Evolutionary conservation across 768 basidiomycete species (phyloP), one percentile per base, ranked within the genome.

Genomic region (Tubosaeta sp.): DNA sequence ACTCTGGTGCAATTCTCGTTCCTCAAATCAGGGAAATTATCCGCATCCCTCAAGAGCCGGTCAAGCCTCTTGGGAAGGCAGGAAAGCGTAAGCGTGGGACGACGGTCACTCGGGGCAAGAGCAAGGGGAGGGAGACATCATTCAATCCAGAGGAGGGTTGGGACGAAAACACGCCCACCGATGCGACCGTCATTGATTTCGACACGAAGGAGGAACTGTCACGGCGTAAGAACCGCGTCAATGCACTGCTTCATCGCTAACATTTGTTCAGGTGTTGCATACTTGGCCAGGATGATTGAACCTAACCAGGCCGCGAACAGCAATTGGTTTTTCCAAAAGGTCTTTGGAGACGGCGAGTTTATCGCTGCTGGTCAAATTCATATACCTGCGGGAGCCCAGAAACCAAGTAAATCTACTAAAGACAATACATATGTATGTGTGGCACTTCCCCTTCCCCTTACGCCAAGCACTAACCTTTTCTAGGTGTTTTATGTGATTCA

Each of bases 321-420:
- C 47, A 76, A 77, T 11, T 98, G 94, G 84, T 76, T 75, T 22
- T 99, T 91, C 67, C 88, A 95, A 64, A 95, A 93, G 71, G 80
- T 97, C 19, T 95, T 95, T 62, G 85, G 87, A 26, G 95, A 98
- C 56, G 89, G 84, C 43, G 84, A 90, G 42, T 97, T 91, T 65
- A 83, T 97, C 54, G 95, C 94, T 1, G 87, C 91, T 29, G 97
- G 97, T 0, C 83, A 93, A 56, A 76, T 98, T 42, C 75, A 80
- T 48, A 87, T 98, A 37, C 92, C 92, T 5, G 82, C 88, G 1
- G 74, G 80, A 7, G 80, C 81, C n/a, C 75, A 80, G 54, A 99
- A 99, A 69, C 88, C 89, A 13, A 83, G 80, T 53, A 98, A 98
- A 66, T 79, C 81, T 22, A 83, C 93, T 1, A 94, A 89, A 65